Evolutionary conservation across 192 early-diverging fungal species (phyloP).

Genomic region (Gryganskiella cystojenkinii): DNA sequence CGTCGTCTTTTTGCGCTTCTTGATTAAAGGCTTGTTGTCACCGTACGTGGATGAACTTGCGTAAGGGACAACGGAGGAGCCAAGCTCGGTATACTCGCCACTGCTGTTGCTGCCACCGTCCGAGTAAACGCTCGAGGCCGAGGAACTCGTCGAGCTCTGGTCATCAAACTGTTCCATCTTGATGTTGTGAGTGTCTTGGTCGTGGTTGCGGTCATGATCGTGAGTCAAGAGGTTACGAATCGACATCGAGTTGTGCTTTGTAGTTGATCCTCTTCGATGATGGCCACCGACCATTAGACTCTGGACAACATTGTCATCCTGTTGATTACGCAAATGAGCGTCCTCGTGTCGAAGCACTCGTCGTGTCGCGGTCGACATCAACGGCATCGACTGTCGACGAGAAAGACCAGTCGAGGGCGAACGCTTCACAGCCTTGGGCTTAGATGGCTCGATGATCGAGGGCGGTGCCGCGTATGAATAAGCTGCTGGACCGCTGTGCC

Average conservation of each 20-base stretch:
- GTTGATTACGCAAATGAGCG: not conserved
- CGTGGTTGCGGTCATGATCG: no score
- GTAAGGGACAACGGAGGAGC: no score
- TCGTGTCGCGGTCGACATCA: slow-evolving; percentile 22
- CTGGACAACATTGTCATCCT: slow-evolving; percentile 1
- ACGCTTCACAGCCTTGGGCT: not conserved
- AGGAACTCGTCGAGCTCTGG: no score
- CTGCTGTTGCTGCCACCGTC: slow-evolving; percentile 1
- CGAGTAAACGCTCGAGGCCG: no score
- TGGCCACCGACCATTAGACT: slow-evolving; percentile 11
- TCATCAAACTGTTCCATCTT: no score
- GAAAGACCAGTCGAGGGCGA: not conserved
- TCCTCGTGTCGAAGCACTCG: slow-evolving; percentile 35
- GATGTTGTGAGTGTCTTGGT: not conserved
- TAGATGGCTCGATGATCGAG: no score
- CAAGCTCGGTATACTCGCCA: no score
- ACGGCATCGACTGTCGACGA: slow-evolving; percentile 24
- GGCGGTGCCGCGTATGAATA: no score
- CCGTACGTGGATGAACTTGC: no score
- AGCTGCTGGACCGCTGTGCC: no score
- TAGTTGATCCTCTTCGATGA: not conserved
- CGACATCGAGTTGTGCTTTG: slow-evolving; percentile 31
- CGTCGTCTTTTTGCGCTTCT: slow-evolving; percentile 15
- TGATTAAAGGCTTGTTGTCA: no score
- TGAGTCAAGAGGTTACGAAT: slow-evolving; percentile 29